Percentiles rank a stretch among this genome's conserved stretches.
These are phyloP conservation scores for Asclepias syriaca DNA, from an alignment of 257 asterid genomes.

Conservation along the genomic window DNA sequence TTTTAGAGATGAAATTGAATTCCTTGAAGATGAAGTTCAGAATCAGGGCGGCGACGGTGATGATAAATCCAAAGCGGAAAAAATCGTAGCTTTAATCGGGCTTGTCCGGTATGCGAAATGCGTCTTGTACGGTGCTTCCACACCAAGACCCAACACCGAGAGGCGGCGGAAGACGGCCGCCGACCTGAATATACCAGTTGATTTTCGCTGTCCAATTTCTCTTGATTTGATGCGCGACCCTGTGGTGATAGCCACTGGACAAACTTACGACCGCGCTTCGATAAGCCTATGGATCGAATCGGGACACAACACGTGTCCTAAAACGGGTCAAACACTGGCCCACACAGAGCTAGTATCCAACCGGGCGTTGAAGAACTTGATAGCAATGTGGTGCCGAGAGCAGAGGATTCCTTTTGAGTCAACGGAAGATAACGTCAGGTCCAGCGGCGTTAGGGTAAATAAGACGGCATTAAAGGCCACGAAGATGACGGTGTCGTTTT, in stretches of 20 bases:
- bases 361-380: constrained; percentile 60
- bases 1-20: constrained; percentile 66
- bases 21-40: constrained; percentile 61
- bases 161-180: constrained; percentile 47
- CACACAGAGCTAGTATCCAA: constrained; percentile 57
- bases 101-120: constrained; percentile 84
- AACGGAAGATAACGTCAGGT: constrained; percentile 31
- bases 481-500: constrained; percentile 69
- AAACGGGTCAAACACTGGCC: constrained; percentile 70
- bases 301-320: constrained; percentile 82
- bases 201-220: constrained; percentile 79
- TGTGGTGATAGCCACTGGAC: constrained; percentile 86
- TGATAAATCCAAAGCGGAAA: constrained; percentile 47
- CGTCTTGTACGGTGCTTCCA: constrained; percentile 80
- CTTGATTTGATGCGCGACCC: constrained; percentile 82
- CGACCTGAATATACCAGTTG: constrained; percentile 57
- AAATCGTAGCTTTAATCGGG: constrained; percentile 58
- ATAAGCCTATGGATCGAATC: constrained; percentile 72
- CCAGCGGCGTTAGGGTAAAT: constrained; percentile 22
- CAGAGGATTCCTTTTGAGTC: constrained; percentile 69
- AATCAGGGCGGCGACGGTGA: constrained; percentile 58
- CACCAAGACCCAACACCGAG: constrained; percentile 33
- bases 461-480: constrained; percentile 79
- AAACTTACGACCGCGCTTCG: constrained; percentile 67
- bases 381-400: constrained; percentile 78